Base-by-base conservation (phyloP, 75 land plant genomes). In the Adiantum capillusveneris region DNA sequence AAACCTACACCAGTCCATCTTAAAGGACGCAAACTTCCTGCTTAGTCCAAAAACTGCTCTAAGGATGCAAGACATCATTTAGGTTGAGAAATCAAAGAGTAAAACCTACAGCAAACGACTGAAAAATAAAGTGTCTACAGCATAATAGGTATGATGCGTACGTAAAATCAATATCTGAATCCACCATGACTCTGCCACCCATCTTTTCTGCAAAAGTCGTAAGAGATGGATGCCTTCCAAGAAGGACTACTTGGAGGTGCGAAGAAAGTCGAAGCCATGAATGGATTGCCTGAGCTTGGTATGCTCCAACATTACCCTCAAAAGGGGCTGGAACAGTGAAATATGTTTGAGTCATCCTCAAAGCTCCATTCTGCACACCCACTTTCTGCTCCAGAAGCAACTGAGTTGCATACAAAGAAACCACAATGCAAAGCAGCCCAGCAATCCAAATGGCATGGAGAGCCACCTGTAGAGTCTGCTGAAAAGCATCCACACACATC, bases 101-200 rank as follows among this genome's bases (percentile, higher is more conserved):
- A n/a, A n/a, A n/a, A n/a, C n/a, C n/a, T n/a, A n/a, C n/a, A n/a
- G n/a, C n/a, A n/a, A n/a, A n/a, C n/a, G n/a, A n/a, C n/a, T n/a
- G n/a, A n/a, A n/a, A n/a, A n/a, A n/a, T n/a, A n/a, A n/a, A n/a
- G n/a, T n/a, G n/a, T n/a, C n/a, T n/a, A n/a, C n/a, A n/a, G n/a
- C n/a, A n/a, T n/a, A n/a, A n/a, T n/a, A n/a, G n/a, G n/a, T n/a
- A n/a, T n/a, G n/a, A n/a, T n/a, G n/a, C 85, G 62, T 72, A 90
- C 90, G 90, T 76, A 75, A 76, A 81, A 51, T 90, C 96, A 36
- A 90, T 79, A 11, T 60, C 42, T 18, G 71, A 61, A 5, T 90
- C 96, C 28, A 90, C 81, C 0, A 69, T 60, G 57, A 90, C 77
- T 27, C 84, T 54, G n/a, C 80, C 72, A 36, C 69, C 74, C 7